Evolutionary conservation across 2,329 filamentous ascomycete species (phyloP), one percentile per base, ranked within the genome.

Genomic region (Penicillium polonicum): DNA sequence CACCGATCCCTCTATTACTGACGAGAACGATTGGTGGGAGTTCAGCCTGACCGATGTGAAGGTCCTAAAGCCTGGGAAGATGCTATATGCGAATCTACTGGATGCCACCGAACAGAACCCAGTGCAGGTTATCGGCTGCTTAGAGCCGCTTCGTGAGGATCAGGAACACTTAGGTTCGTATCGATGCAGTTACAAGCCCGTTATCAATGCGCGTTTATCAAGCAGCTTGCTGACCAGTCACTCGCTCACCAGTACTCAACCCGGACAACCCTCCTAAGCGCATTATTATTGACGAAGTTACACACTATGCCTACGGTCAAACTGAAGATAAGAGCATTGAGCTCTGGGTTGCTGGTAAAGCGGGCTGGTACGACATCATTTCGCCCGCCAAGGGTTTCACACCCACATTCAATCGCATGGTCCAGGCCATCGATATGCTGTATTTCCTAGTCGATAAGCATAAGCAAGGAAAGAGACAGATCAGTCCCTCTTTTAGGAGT

Each of bases 391-490:
- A 78, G 61, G 75, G 76, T 2, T 88, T 86, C 68, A 72, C 78
- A 59, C 69, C 74, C 2, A 79, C 80, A 38, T 86, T 80, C 70
- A 76, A 80, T 46, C 78, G 82, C 23, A 86, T 87, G 75, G 74
- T 82, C 2, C 80, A 85, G 69, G 84, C 83, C 1, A 80, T 88
- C 36, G 78, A 83, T 62, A 66, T 86, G 57, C 74, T 87, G 9
- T 87, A 87, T 68, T 87, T 85, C 66, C 70, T 86, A 48, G 81
- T 80, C n/a, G 85, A 88, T 65, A 78, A 80, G 23, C 81, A 86
- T 63, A 70, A 74, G 49, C 76, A 73, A 64, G 65, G 72, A 39
- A 68, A 71, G 52, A 70, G 68, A 43, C 67, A 68, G 50, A 65
- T 71, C 64, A 72, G 74, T 52, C 71, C 74, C 2, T 71, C 71